These are phyloP conservation scores for Capronia americana DNA, from an alignment of 2,329 filamentous ascomycete species.

Conservation along the genomic window DNA sequence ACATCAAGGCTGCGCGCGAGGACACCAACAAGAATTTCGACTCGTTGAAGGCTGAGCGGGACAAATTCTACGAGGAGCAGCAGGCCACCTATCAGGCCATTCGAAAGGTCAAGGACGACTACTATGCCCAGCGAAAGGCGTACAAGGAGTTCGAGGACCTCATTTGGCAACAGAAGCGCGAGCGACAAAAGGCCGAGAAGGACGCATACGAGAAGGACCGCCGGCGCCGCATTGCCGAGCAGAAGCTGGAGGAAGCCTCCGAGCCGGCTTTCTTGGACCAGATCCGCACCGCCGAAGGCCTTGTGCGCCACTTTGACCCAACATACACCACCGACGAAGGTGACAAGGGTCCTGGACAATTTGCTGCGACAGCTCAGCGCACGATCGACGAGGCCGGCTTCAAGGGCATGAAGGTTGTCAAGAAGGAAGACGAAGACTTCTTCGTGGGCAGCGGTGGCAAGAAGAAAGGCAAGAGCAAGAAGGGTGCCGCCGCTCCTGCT, in stretches of 20 bases:
- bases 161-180: slow-evolving; percentile 74
- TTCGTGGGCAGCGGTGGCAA: slow-evolving; percentile 73
- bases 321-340: slow-evolving; percentile 70
- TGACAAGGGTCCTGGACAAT: slow-evolving; percentile 51
- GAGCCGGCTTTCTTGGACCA: slow-evolving; percentile 91
- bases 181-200: slow-evolving; percentile 81
- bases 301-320: slow-evolving; percentile 92
- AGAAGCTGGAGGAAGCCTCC: slow-evolving; percentile 58
- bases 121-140: slow-evolving; percentile 82
- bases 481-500: slow-evolving; percentile 56
- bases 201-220: slow-evolving; percentile 59
- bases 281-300: slow-evolving; percentile 83
- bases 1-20: slow-evolving; percentile 91
- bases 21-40: slow-evolving; percentile 88
- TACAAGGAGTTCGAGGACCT: slow-evolving; percentile 83
- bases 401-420: slow-evolving; percentile 81
- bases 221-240: slow-evolving; percentile 60
- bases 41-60: slow-evolving; percentile 81
- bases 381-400: slow-evolving; percentile 83
- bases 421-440: slow-evolving; percentile 92
- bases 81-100: slow-evolving; percentile 83
- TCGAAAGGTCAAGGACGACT: slow-evolving; percentile 87
- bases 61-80: slow-evolving; percentile 81
- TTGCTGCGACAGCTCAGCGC: slow-evolving; percentile 78
- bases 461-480: slow-evolving; percentile 63